Conservation (phyloP, 2,329 filamentous ascomycete genomes). For the Dactylellina leptospora region DNA sequence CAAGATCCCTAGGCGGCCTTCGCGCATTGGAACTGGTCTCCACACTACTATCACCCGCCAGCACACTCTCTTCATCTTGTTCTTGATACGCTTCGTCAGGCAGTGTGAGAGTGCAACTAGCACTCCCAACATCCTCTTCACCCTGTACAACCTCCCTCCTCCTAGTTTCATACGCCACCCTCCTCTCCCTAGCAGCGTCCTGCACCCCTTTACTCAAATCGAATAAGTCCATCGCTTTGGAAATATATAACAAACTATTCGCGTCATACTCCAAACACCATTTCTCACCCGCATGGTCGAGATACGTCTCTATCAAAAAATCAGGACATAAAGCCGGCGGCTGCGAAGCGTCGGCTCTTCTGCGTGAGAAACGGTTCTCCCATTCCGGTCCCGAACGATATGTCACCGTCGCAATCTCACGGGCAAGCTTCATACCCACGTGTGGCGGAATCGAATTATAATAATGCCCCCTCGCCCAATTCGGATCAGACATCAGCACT, state of each 20-base stretch:
- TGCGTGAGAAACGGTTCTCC: constrained; percentile 91
- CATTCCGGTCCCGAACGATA: constrained; percentile 97
- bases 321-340: constrained; percentile 95
- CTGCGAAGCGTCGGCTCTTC: constrained; percentile 83
- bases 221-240: constrained; percentile 98
- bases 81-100: constrained; percentile 88
- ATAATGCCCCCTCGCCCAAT: constrained; percentile 96
- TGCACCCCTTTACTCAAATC: constrained; percentile 82
- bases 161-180: constrained; percentile 67
- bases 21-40: constrained; percentile 16
- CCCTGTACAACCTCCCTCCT: constrained; percentile 59
- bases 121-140: constrained; percentile 60
- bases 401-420: constrained; percentile 96
- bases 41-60: constrained; percentile 57
- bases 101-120: constrained; percentile 78
- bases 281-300: constrained; percentile 97
- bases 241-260: constrained; percentile 94
- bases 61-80: constrained; percentile 64
- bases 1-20: constrained; percentile 78
- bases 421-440: constrained; percentile 94
- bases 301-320: constrained; percentile 96
- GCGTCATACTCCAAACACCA: constrained; percentile 97
- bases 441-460: constrained; percentile 89
- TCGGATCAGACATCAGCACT: constrained; percentile 98
- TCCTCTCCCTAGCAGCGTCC: constrained; percentile 69